phyloP scores from a whole-genome alignment of 768 basidiomycete species.

The Naganishia vaughanmartiniae region DNA sequence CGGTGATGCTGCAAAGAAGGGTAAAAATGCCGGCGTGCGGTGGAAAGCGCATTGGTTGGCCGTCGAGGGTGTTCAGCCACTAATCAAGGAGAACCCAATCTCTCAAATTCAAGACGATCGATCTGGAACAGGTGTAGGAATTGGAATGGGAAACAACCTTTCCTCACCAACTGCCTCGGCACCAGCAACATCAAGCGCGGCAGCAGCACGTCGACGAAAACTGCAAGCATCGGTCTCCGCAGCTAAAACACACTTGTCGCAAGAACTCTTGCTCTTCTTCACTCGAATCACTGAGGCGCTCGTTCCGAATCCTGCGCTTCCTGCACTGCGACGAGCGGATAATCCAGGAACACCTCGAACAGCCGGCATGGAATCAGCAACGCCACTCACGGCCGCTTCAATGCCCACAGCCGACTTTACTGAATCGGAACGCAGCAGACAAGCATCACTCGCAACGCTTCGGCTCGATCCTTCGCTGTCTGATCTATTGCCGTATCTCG shows the following conservation, averaged over 20 bases:
- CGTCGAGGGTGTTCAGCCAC: slow-evolving; percentile 93
- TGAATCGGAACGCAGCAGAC: slow-evolving; percentile 53
- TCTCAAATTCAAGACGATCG: slow-evolving; percentile 33
- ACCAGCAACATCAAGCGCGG: neutral
- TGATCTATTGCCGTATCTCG: slow-evolving; percentile 85
- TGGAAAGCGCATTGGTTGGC: slow-evolving; percentile 88
- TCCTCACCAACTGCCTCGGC: neutral
- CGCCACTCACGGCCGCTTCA: slow-evolving; percentile 17
- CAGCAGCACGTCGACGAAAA: slow-evolving; percentile 9
- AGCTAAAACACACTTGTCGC: slow-evolving; percentile 86
- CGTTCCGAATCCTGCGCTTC: slow-evolving; percentile 56
- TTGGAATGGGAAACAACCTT: neutral
- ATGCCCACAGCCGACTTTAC: slow-evolving; percentile 24
- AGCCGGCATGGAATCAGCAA: neutral
- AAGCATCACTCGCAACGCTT: slow-evolving; percentile 85
- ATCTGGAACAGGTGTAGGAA: neutral
- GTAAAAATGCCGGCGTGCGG: slow-evolving; percentile 44
- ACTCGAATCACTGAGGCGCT: slow-evolving; percentile 81
- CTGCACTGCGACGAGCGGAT: neutral
- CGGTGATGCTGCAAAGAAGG: slow-evolving; percentile 22
- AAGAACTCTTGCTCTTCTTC: slow-evolving; percentile 93
- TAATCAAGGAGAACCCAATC: slow-evolving; percentile 89
- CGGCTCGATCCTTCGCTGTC: slow-evolving; percentile 86
- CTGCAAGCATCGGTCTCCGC: slow-evolving; percentile 10
- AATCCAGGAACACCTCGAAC: slow-evolving; percentile 7